Conservation (phyloP, 1,139 yeast genomes). For the Hansenula sp. region DNA sequence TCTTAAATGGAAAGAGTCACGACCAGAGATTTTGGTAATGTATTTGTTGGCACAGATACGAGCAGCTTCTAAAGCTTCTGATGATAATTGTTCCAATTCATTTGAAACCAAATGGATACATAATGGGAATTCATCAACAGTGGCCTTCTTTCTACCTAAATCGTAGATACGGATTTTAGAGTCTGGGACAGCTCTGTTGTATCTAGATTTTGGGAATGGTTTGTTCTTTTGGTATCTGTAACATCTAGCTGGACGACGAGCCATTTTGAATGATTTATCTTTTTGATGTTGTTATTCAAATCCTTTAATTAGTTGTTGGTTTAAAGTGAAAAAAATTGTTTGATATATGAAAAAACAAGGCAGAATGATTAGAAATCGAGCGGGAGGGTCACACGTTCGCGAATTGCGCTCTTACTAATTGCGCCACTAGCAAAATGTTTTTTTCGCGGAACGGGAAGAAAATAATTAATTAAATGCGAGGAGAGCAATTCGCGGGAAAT, state of each 20-base stretch:
- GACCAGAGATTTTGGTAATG: conserved; percentile 95
- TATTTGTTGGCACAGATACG: conserved; percentile 99
- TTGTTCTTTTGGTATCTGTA: conserved; percentile 99
- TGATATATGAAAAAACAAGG: background rate
- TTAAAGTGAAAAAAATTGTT: background rate
- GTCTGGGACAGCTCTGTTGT: conserved; percentile 99
- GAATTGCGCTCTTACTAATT: no score
- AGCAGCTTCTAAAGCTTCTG: conserved; percentile 99
- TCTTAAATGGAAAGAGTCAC: conserved; percentile 99
- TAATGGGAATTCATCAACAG: conserved; percentile 98
- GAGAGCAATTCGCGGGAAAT: no score
- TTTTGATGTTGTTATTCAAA: conserved; percentile 2
- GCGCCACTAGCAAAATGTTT: no score
- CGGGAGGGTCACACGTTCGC: no score
- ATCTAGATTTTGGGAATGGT: conserved; percentile 99
- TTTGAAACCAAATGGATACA: conserved; percentile 99
- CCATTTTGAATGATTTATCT: conserved; percentile 63
- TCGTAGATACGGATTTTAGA: conserved; percentile 98
- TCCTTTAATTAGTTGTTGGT: background rate
- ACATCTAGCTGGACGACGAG: conserved; percentile 99
- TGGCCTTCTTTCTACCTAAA: conserved; percentile 99
- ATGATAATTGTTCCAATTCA: conserved; percentile 98
- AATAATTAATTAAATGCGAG: no score
- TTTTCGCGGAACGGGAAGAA: conserved; percentile 1
- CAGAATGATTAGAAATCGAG: conserved; percentile 15